Evolutionary conservation across 371 early-diverging fungal species (phyloP), one percentile per base, ranked within the genome.

Genomic region (Rhizopus delemar): DNA sequence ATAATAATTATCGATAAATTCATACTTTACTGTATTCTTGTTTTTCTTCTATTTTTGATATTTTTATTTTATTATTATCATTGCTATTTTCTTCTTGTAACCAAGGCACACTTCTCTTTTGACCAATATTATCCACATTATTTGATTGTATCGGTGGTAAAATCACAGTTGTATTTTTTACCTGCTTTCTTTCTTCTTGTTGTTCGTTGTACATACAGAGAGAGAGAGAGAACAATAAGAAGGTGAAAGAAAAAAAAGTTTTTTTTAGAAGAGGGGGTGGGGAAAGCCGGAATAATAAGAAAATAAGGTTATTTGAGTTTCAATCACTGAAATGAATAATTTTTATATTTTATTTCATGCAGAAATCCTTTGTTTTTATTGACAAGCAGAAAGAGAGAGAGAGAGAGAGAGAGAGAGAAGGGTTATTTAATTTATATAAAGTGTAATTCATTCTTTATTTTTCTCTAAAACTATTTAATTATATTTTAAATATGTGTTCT

Each of bases 241-340:
- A 39, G 12, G 39, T 7, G 12, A 39, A 39, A 39, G 39, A 39
- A 39, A 39, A 7, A 39, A 39, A 39, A 39, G 39, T 9, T 9
- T 9, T 39, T 39, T 39, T 39, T 12, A 45, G 16, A 45, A 45
- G n/a, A 45, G 8, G 16, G 22, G n/a, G n/a, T 7, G n/a, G n/a
- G n/a, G 22, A n/a, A 45, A 45, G 46, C 46, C 46, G 46, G 22
- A 45, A 45, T 45, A 22, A 45, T 12, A 12, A 45, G 16, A 45
- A 45, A 45, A 45, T 45, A 45, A 45, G 46, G 46, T 45, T 45
- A 45, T 45, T 38, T 13, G 46, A 45, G 46, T 45, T 45, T 45
- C 16, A 45, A 45, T 45, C 46, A 6, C 15, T 12, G n/a, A 45
- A 45, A 52, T 52, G 9, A 51, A 22, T 22, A 22, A 22, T 22